These are phyloP conservation scores for Eucalyptus coolabah DNA, from an alignment of 345 rosid genomes.

Conservation along the genomic window DNA sequence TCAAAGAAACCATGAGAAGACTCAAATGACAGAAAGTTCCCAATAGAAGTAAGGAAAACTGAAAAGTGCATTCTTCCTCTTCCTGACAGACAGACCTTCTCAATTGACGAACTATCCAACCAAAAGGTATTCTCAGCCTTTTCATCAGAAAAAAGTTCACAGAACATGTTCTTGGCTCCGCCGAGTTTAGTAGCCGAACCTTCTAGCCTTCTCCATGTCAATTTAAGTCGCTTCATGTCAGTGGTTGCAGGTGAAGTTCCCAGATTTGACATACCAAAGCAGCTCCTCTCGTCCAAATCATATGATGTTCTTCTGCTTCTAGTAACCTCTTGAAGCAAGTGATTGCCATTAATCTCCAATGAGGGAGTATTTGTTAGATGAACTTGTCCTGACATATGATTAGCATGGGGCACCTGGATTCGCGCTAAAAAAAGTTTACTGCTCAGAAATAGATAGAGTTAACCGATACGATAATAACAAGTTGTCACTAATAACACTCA, in stretches of 20 bases:
- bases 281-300: conserved; percentile 6
- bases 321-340: conserved; percentile 10
- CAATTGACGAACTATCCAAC: conserved; percentile 92
- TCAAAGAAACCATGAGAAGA: not conserved
- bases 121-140: conserved; percentile 73
- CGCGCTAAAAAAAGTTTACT: conserved; percentile 56
- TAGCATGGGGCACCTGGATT: conserved; percentile 58
- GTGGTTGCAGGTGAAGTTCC: conserved; percentile 10
- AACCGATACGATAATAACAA: not conserved
- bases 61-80: not conserved
- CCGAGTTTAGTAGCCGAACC: conserved; percentile 47
- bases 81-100: conserved; percentile 42
- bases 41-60: not conserved
- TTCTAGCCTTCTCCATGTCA: conserved; percentile 78
- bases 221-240: conserved; percentile 28
- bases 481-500: not conserved
- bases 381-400: conserved; percentile 25
- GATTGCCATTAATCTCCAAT: conserved; percentile 8
- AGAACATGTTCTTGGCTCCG: conserved; percentile 67
- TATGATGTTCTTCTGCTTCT: conserved; percentile 1
- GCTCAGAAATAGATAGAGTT: conserved; percentile 18
- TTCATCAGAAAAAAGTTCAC: conserved; percentile 39
- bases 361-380: conserved; percentile 12
- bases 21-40: not conserved
- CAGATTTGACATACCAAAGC: conserved; percentile 13